Evolutionary conservation across 1,139 yeast species (phyloP), one percentile per base, ranked within the genome.

Genomic region (Diutina catenulata): DNA sequence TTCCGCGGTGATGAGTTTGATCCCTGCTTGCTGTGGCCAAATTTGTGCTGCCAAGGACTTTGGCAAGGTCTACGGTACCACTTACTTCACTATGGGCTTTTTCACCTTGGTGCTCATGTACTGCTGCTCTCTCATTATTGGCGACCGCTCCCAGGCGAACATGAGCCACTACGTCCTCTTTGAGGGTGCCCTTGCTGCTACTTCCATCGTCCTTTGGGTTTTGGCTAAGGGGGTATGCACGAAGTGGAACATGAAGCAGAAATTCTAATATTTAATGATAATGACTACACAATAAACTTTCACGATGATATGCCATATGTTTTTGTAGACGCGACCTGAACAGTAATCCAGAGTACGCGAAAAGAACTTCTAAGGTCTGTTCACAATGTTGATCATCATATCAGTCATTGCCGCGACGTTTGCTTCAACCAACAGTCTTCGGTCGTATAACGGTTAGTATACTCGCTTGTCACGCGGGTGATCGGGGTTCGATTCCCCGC

Each of bases 1-100:
- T 1, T 53, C 60, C 9, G 57, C 62, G 5, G 56, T 53, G 8
- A 47, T 59, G 14, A 52, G 60, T 9, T 45, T 59, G 11, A 57
- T 58, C 38, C 60, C 60, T n/a, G 59, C 62, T 25, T 27, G 41
- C 41, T 35, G 43, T 43, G 29, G 29, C 7, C 29, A 27, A 27
- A 27, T 27, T 27, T 27, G 29, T 27, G 7, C 15, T 4, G 29
- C 29, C 5, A 27, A 27, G 19, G 29, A 27, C 15, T 27, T 27
- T 27, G 29, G 29, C 6, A 27, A 27, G 10, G 29, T 27, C 7
- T 27, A 27, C 15, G 29, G 29, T 13, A 27, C 29, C 5, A 14
- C 15, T 5, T 27, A 27, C 10, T 27, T 27, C 15, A 14, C 15
- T 18, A 7, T 27, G 16, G 29, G 29, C 7, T 27, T 27, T 27